A percentile compares a stretch with the other conserved stretches of the same genome.
Conservation (phyloP, 768 basidiomycete species). For the Tulasnella sp. region DNA sequence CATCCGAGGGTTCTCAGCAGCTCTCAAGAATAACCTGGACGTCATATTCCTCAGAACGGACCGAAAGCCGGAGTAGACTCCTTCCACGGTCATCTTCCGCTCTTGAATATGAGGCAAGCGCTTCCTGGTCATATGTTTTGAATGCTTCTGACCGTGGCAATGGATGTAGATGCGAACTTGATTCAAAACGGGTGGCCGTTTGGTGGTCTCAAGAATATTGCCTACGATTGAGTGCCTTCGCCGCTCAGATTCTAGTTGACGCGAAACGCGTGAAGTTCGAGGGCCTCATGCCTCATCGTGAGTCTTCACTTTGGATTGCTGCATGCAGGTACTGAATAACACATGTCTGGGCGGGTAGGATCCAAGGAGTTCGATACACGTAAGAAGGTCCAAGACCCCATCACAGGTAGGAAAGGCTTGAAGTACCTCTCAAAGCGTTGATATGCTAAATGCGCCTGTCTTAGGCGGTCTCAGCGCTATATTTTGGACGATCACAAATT, state of each 20-base stretch:
- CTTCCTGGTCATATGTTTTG: background rate
- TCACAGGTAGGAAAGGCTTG: constrained; percentile 27
- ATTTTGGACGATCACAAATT: constrained; percentile 45
- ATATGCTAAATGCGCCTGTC: constrained; percentile 40
- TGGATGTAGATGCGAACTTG: constrained; percentile 44
- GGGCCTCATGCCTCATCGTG: constrained; percentile 45
- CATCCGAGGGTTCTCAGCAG: no score
- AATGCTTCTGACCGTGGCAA: no score
- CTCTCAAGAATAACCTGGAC: no score
- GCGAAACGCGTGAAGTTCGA: constrained; percentile 39
- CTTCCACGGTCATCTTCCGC: constrained; percentile 52
- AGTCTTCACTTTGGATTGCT: constrained; percentile 35
- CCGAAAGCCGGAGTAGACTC: constrained; percentile 42
- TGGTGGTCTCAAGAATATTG: constrained; percentile 52
- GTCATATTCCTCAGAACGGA: constrained; percentile 39
- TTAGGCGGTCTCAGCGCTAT: constrained; percentile 41
- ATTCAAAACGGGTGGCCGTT: constrained; percentile 43
- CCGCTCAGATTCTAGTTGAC: constrained; percentile 44
- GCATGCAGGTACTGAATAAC: constrained; percentile 4
- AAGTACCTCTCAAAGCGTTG: constrained; percentile 30
- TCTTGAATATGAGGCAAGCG: constrained; percentile 48
- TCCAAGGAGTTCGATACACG: constrained; percentile 40
- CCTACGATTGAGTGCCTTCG: constrained; percentile 46
- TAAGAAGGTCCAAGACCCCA: constrained; percentile 36
- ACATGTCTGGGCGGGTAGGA: constrained; percentile 28